phyloP scores from a whole-genome alignment of 768 basidiomycete species.

The Mycena filopes region DNA sequence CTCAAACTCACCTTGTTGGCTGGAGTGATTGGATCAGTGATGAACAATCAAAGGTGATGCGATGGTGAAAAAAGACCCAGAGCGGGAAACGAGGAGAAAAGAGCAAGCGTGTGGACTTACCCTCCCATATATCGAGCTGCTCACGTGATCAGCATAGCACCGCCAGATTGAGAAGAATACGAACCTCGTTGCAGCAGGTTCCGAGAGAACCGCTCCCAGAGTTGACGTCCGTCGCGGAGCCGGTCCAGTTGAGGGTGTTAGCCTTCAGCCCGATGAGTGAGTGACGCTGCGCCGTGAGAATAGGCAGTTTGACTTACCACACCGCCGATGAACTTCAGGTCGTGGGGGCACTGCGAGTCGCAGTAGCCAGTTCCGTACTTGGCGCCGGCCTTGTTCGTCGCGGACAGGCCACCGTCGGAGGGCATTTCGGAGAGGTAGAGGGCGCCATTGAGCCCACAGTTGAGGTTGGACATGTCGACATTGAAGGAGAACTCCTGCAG shows the following conservation, averaged over 20 bases:
- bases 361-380: constrained; percentile 59
- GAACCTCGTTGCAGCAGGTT: constrained; percentile 54
- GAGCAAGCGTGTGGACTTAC: too few species aligned
- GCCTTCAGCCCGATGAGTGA: too few species aligned
- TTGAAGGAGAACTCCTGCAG: constrained; percentile 56
- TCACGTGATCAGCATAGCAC: too few species aligned
- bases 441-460: constrained; percentile 58
- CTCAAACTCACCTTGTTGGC: constrained; percentile 45
- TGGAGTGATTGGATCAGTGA: constrained; percentile 43
- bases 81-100: too few species aligned
- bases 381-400: constrained; percentile 54
- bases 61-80: too few species aligned
- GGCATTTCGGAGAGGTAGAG: constrained; percentile 58
- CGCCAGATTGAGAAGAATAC: too few species aligned
- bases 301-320: too few species aligned
- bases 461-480: constrained; percentile 55
- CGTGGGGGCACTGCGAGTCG: constrained; percentile 57
- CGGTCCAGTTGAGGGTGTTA: constrained; percentile 45
- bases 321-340: constrained; percentile 57
- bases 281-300: too few species aligned
- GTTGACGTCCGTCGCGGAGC: too few species aligned
- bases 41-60: too few species aligned
- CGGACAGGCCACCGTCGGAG: constrained; percentile 51
- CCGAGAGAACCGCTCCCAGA: constrained; percentile 46
- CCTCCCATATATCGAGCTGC: constrained; percentile 56